A percentile compares a stretch with the other conserved stretches of the same genome.
These are phyloP conservation scores for Sporothrix schenckii DNA, from an alignment of 2,329 filamentous ascomycete species.

Conservation along the genomic window DNA sequence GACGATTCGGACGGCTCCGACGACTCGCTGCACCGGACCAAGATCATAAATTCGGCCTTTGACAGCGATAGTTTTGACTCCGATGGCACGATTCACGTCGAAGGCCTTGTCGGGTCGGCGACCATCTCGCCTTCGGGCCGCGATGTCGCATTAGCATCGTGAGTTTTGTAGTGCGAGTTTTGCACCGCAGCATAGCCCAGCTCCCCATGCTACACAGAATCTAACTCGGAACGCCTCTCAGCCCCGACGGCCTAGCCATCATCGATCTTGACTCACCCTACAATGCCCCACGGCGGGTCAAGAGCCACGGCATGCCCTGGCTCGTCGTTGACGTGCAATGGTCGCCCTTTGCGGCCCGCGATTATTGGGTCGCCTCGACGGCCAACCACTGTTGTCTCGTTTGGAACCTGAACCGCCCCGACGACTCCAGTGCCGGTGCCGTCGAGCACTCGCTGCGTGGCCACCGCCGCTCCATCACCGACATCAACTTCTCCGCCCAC, in stretches of 20 bases:
- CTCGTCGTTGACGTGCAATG: conserved; percentile 95
- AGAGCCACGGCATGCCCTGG: conserved; percentile 85
- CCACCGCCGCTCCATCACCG: conserved; percentile 83
- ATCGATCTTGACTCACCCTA: conserved; percentile 91
- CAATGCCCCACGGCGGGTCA: conserved; percentile 79
- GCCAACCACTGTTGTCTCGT: conserved; percentile 93
- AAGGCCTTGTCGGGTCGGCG: conserved; percentile 80
- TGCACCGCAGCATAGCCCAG: neutral
- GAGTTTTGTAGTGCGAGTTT: conserved; percentile 40
- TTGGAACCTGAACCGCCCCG: conserved; percentile 83
- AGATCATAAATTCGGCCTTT: conserved; percentile 68
- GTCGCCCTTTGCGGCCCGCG: conserved; percentile 86
- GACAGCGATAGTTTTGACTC: conserved; percentile 87
- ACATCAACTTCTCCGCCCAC: conserved; percentile 94
- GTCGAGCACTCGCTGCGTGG: conserved; percentile 88
- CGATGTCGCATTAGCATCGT: conserved; percentile 86
- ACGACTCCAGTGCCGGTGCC: conserved; percentile 68
- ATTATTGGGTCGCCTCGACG: conserved; percentile 92
- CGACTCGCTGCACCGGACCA: conserved; percentile 60
- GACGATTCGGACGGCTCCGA: conserved; percentile 40
- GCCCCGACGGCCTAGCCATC: conserved; percentile 82
- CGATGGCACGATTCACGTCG: conserved; percentile 81
- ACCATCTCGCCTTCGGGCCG: conserved; percentile 90
- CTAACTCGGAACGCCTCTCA: conserved; percentile 39
- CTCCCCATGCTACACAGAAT: neutral